A percentile compares a stretch with the other conserved stretches of the same genome.
These are phyloP conservation scores for Blastobotrys raffinosifermentans DNA, from an alignment of 1,139 yeast species.

Conservation along the genomic window DNA sequence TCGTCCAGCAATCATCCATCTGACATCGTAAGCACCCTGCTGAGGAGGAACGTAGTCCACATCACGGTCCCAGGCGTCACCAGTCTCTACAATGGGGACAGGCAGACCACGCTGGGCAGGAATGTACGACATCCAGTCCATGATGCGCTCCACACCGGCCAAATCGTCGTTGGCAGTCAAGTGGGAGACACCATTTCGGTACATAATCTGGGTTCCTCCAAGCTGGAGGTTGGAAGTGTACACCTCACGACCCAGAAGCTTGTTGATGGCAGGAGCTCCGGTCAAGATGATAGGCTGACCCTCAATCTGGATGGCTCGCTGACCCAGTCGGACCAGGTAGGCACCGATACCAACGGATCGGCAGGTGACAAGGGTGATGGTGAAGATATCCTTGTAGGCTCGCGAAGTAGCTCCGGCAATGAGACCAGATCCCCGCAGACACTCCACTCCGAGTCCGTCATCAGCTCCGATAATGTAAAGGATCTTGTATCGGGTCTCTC, in stretches of 20 bases:
- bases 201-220: slow-evolving; percentile 99
- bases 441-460: slow-evolving; percentile 97
- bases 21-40: slow-evolving; percentile 77
- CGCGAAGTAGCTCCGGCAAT: slow-evolving; percentile 98
- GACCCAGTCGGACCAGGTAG: slow-evolving; percentile 93
- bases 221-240: slow-evolving; percentile 93
- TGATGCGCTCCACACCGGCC: slow-evolving; percentile 91
- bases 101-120: slow-evolving; percentile 90
- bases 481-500: slow-evolving; percentile 75
- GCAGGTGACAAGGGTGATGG: slow-evolving; percentile 93
- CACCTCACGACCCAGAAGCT: slow-evolving; percentile 92
- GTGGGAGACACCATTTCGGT: slow-evolving; percentile 95
- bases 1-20: slow-evolving; percentile 92
- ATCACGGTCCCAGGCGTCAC: slow-evolving; percentile 89
- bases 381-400: slow-evolving; percentile 95
- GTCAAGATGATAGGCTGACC: slow-evolving; percentile 98
- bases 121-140: slow-evolving; percentile 94
- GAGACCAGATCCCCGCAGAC: slow-evolving; percentile 94
- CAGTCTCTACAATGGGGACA: slow-evolving; percentile 77
- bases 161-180: slow-evolving; percentile 92
- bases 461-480: slow-evolving; percentile 87
- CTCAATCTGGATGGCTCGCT: slow-evolving; percentile 96
- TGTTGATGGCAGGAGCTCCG: slow-evolving; percentile 98
- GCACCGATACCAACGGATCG: slow-evolving; percentile 99
- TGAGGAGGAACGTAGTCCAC: slow-evolving; percentile 73